Conservation (phyloP, 179 eudicot species). For the Silene vulgaris region DNA sequence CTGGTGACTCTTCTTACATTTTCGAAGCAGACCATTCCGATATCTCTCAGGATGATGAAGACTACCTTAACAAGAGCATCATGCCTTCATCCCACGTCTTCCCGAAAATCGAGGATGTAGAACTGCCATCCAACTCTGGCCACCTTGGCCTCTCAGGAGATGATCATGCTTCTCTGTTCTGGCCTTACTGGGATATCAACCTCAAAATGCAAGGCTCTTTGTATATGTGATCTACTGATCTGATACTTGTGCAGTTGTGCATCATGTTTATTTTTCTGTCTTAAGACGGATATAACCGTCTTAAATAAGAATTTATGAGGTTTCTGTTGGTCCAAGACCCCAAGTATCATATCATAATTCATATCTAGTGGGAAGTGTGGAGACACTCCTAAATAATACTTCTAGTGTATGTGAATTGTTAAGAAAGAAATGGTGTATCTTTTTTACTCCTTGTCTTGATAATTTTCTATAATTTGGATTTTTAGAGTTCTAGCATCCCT, state of each 20-base stretch:
- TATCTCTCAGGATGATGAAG: conserved; percentile 59
- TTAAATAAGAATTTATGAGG: too few species aligned
- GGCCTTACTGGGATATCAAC: conserved; percentile 48
- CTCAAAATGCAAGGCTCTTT: conserved; percentile 23
- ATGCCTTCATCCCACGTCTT: conserved; percentile 29
- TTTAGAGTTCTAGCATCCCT: too few species aligned
- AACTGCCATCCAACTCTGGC: conserved; percentile 31
- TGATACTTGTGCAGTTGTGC: not conserved
- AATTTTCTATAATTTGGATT: too few species aligned
- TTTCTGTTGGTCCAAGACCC: too few species aligned
- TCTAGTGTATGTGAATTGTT: not conserved
- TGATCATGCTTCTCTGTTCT: conserved; percentile 50
- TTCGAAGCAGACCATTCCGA: conserved; percentile 57
- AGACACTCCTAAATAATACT: too few species aligned
- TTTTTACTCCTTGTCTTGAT: too few species aligned
- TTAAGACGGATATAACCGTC: too few species aligned
- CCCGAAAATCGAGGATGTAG: conserved; percentile 32
- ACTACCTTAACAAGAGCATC: conserved; percentile 31
- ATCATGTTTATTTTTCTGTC: too few species aligned
- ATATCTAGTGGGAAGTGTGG: too few species aligned
- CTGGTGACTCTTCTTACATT: conserved; percentile 44
- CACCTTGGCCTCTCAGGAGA: conserved; percentile 43
- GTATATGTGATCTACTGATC: conserved; percentile 15
- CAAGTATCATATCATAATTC: too few species aligned
- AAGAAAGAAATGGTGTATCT: too few species aligned